Percentiles rank a stretch among this genome's conserved stretches.
phyloP scores from a whole-genome alignment of 352 stramenopile genomes.

The Phytophthora brassicae region DNA sequence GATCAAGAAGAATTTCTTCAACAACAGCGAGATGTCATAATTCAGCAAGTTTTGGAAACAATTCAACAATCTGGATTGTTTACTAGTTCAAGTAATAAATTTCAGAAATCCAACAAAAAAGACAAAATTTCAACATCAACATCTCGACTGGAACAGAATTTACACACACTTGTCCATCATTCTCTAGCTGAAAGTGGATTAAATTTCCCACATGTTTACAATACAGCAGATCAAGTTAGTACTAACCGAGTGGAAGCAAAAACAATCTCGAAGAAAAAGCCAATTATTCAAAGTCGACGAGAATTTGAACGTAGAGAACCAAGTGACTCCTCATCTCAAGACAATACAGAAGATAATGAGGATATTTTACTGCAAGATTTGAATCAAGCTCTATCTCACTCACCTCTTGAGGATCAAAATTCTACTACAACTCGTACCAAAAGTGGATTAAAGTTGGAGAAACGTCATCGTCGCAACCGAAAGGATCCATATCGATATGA shows the following conservation, averaged over 20 bases:
- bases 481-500: too few species aligned
- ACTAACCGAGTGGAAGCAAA: neutral
- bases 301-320: constrained; percentile 17
- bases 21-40: constrained; percentile 56
- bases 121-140: constrained; percentile 10
- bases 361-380: too few species aligned
- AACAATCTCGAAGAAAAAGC: constrained; percentile 13
- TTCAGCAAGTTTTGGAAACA: constrained; percentile 60
- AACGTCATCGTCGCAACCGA: constrained; percentile 13
- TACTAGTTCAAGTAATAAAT: neutral
- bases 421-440: neutral
- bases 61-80: constrained; percentile 39
- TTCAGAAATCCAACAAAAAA: constrained; percentile 5
- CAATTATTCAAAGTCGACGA: constrained; percentile 22
- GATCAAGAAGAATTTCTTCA: constrained; percentile 55
- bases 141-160: constrained; percentile 45
- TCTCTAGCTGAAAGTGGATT: constrained; percentile 66
- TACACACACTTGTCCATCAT: constrained; percentile 53
- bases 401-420: constrained; percentile 6
- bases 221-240: constrained; percentile 3
- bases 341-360: neutral
- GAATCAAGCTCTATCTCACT: neutral
- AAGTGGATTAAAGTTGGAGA: neutral
- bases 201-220: constrained; percentile 58
- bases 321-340: neutral